Evolutionary conservation across 176 grass and related monocot genomes (phyloP).

Genomic region (Panicum miliaceum): DNA sequence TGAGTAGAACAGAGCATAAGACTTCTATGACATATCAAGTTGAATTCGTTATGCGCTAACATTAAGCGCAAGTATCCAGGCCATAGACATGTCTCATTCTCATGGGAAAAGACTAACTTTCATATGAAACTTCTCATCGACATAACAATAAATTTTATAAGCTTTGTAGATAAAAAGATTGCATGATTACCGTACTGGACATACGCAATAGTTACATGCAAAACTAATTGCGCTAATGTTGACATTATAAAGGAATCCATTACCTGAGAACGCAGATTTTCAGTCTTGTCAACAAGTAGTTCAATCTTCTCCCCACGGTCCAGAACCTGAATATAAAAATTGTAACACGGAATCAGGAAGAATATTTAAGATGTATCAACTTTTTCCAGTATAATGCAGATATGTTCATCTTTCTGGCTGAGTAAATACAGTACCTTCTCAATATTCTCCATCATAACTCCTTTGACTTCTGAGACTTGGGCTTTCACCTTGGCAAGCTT

Average conservation of each 20-base stretch:
- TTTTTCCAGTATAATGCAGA: conserved; percentile 14
- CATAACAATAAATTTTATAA: background rate
- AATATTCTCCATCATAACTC: conserved; percentile 98
- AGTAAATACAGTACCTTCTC: conserved; percentile 69
- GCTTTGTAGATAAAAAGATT: background rate
- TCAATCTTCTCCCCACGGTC: conserved; percentile 95
- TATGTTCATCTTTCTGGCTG: background rate
- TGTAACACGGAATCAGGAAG: background rate
- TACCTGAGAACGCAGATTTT: conserved; percentile 91
- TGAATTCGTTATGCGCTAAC: background rate
- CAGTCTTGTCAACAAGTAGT: conserved; percentile 90
- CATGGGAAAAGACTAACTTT: background rate
- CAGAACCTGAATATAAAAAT: conserved; percentile 66
- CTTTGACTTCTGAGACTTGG: conserved; percentile 95
- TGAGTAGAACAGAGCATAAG: background rate
- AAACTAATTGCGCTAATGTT: background rate
- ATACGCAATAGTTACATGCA: background rate
- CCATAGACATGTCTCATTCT: background rate
- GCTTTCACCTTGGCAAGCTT: conserved; percentile 94
- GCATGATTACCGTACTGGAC: background rate
- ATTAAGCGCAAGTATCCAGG: background rate
- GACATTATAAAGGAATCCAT: background rate
- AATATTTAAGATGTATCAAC: background rate
- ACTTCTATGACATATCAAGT: background rate
- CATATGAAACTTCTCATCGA: background rate